A percentile compares a stretch with the other conserved stretches of the same genome.
phyloP scores from a whole-genome alignment of 2,329 filamentous ascomycete genomes.

The Fusarium marasasianum region DNA sequence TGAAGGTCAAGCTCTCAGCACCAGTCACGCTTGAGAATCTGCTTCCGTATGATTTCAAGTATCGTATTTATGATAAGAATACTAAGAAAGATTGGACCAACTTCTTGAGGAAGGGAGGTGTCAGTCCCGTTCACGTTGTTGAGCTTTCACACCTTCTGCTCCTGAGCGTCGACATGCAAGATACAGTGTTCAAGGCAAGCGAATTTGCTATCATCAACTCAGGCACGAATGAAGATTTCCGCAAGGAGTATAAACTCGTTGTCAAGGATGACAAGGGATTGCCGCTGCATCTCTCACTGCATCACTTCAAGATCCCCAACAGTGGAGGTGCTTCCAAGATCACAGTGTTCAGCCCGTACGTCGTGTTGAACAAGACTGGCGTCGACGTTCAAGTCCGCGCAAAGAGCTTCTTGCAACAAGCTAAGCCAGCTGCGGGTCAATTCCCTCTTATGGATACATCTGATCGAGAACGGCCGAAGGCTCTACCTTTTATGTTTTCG shows the following conservation, averaged over 20 bases:
- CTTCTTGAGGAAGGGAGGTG: slow-evolving; percentile 93
- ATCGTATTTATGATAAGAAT: slow-evolving; percentile 98
- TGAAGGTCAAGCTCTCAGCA: slow-evolving; percentile 90
- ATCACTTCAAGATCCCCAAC: slow-evolving; percentile 90
- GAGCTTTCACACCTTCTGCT: slow-evolving; percentile 93
- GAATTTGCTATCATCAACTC: slow-evolving; percentile 98
- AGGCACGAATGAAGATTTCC: slow-evolving; percentile 86
- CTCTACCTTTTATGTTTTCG: slow-evolving; percentile 95
- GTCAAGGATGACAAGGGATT: slow-evolving; percentile 88
- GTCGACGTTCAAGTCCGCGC: slow-evolving; percentile 87
- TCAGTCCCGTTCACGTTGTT: slow-evolving; percentile 96
- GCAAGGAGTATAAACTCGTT: slow-evolving; percentile 79
- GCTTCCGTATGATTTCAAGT: slow-evolving; percentile 98
- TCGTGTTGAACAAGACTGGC: slow-evolving; percentile 94
- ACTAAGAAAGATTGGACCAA: slow-evolving; percentile 99
- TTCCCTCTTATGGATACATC: slow-evolving; percentile 63
- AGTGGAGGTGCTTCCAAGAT: slow-evolving; percentile 97
- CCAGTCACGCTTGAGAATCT: slow-evolving; percentile 95
- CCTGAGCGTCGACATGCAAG: slow-evolving; percentile 95
- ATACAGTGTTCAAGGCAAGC: slow-evolving; percentile 92
- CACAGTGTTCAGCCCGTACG: slow-evolving; percentile 93
- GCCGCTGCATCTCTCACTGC: slow-evolving; percentile 81
- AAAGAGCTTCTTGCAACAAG: slow-evolving; percentile 86
- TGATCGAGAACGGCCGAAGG: slow-evolving; percentile 70
- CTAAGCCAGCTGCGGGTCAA: slow-evolving; percentile 85